Evolutionary conservation across 2,329 filamentous ascomycete genomes (phyloP).

Genomic region (Fusarium sp.): DNA sequence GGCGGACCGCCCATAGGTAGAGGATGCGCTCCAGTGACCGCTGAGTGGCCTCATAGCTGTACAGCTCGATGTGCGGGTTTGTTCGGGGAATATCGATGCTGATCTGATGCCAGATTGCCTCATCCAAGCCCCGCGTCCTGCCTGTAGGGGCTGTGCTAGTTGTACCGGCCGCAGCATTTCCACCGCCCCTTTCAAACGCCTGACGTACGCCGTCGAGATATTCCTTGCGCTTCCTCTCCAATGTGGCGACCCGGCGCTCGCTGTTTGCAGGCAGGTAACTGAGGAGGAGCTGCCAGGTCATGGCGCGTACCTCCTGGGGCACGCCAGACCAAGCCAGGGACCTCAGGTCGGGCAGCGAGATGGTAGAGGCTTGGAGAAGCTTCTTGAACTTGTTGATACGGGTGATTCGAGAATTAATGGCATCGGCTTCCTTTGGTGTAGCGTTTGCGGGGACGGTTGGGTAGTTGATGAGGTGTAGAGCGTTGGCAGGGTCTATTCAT

Average conservation of each 20-base stretch:
- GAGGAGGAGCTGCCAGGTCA: constrained; percentile 97
- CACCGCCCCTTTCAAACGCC: constrained; percentile 72
- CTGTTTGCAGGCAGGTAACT: constrained; percentile 97
- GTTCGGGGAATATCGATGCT: constrained; percentile 97
- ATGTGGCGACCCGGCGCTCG: constrained; percentile 84
- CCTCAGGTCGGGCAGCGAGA: constrained; percentile 83
- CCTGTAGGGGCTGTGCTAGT: constrained; percentile 50
- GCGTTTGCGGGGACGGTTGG: constrained; percentile 76
- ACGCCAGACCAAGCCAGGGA: constrained; percentile 92
- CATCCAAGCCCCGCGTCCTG: constrained; percentile 76
- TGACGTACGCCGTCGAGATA: constrained; percentile 90
- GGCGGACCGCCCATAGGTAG: constrained; percentile 96
- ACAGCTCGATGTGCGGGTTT: constrained; percentile 93
- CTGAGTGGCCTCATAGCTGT: constrained; percentile 95
- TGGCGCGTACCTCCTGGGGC: constrained; percentile 92
- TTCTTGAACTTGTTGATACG: constrained; percentile 99
- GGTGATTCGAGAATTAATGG: constrained; percentile 83
- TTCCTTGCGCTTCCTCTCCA: constrained; percentile 95
- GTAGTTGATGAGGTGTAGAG: constrained; percentile 91
- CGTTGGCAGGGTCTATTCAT: constrained; percentile 78
- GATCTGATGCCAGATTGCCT: constrained; percentile 99
- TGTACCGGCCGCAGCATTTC: constrained; percentile 58
- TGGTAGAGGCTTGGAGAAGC: constrained; percentile 89
- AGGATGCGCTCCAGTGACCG: constrained; percentile 91
- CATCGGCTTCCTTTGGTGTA: constrained; percentile 82